Percentiles rank a stretch among this genome's conserved stretches.
These are phyloP conservation scores for Pseudopyricularia javanii DNA, from an alignment of 2,329 filamentous ascomycete genomes.

Conservation along the genomic window DNA sequence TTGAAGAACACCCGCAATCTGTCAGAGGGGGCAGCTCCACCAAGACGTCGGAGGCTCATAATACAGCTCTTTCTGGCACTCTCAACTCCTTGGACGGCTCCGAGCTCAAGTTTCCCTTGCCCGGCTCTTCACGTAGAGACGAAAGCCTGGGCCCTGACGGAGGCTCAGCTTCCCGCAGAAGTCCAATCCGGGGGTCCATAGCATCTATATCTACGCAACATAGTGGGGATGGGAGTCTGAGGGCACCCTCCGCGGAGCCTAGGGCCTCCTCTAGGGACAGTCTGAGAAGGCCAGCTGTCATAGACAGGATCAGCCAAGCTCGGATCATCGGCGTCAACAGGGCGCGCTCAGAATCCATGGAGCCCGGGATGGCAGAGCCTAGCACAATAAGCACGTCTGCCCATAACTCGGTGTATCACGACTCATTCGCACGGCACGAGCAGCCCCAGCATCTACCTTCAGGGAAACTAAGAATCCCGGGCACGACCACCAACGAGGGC, in stretches of 20 bases:
- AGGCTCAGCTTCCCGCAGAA: conserved; percentile 28
- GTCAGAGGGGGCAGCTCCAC: conserved; percentile 26
- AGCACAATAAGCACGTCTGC: conserved; percentile 46
- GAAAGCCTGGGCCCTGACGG: conserved; percentile 32
- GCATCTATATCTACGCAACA: neutral
- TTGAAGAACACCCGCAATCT: conserved; percentile 29
- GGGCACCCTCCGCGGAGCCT: conserved; percentile 12
- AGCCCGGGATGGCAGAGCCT: conserved; percentile 42
- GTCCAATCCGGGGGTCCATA: conserved; percentile 23
- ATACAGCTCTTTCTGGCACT: neutral
- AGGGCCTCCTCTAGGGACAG: conserved; percentile 19
- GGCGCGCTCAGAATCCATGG: conserved; percentile 47
- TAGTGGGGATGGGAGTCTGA: conserved; percentile 2
- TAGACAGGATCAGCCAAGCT: conserved; percentile 40
- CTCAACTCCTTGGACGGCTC: conserved; percentile 7
- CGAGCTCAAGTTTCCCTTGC: conserved; percentile 15
- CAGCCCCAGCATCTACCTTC: conserved; percentile 30
- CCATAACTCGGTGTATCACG: conserved; percentile 44
- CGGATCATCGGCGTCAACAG: conserved; percentile 26
- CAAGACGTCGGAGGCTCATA: conserved; percentile 21
- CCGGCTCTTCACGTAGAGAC: conserved; percentile 23
- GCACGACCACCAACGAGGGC: conserved; percentile 42
- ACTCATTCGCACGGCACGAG: conserved; percentile 37
- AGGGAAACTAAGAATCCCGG: conserved; percentile 38
- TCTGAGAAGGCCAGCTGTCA: conserved; percentile 34